Percentiles rank a stretch among this genome's conserved stretches.
Conservation (phyloP, 2,329 filamentous ascomycete species). For the Pseudogymnoascus sp. region DNA sequence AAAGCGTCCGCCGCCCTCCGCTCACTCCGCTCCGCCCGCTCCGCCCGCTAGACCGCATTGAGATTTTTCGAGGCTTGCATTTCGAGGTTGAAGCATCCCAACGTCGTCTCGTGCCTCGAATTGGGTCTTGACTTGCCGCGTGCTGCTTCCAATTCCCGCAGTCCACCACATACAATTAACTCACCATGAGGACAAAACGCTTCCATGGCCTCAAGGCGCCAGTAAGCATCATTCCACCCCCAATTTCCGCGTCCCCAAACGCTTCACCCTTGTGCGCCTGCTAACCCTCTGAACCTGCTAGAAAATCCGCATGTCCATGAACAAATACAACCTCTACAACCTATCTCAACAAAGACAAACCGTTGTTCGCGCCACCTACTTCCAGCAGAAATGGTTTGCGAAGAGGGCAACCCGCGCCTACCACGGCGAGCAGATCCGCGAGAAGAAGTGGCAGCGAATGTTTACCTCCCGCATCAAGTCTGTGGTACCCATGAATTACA, state of each 20-base stretch:
- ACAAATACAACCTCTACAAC: slow-evolving; percentile 95
- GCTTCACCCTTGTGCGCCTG: not conserved
- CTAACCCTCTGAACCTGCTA: slow-evolving; percentile 32
- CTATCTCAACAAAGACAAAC: slow-evolving; percentile 32
- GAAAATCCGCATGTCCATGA: slow-evolving; percentile 95
- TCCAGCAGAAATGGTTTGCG: slow-evolving; percentile 96
- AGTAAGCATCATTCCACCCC: slow-evolving; percentile 37
- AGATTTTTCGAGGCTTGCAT: slow-evolving; percentile 9
- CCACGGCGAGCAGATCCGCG: slow-evolving; percentile 89
- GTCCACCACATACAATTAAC: slow-evolving; percentile 9
- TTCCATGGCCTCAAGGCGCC: slow-evolving; percentile 60
- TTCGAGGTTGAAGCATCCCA: slow-evolving; percentile 8
- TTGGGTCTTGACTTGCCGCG: not conserved
- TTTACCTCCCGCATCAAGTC: slow-evolving; percentile 74
- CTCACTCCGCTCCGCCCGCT: not conserved
- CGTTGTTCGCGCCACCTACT: slow-evolving; percentile 54
- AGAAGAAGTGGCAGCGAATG: slow-evolving; percentile 90
- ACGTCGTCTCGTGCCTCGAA: slow-evolving; percentile 7
- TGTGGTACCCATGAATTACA: slow-evolving; percentile 76
- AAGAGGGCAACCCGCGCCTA: slow-evolving; percentile 79
- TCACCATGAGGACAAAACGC: slow-evolving; percentile 42
- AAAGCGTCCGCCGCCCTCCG: slow-evolving; percentile 1
- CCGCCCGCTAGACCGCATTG: slow-evolving; percentile 8
- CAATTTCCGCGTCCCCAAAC: not conserved
- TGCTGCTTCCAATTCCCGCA: slow-evolving; percentile 5